Base-by-base conservation (phyloP, 345 rosid genomes). In the Arabis hirsuta region DNA sequence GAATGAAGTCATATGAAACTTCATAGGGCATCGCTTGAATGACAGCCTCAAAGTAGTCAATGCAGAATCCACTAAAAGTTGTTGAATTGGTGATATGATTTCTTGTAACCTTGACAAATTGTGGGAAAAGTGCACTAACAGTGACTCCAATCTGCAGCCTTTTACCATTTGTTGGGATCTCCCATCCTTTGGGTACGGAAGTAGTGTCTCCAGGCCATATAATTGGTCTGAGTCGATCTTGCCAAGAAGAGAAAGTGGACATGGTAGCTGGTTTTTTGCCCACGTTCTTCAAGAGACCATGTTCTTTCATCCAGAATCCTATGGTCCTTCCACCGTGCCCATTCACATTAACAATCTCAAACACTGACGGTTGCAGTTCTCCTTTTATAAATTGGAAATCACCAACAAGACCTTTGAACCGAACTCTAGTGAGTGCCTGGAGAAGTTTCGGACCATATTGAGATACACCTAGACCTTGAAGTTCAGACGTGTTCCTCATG, bases 271-370 rank as follows among this genome's bases (percentile, higher is more conserved):
- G 66, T 11, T n/a, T 62, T 59, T 79, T 10, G 34, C 51, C 61
- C 1, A 60, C 6, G 3, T 46, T 31, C 48, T 39, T 76, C 44
- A 51, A 6, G 10, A 85, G 75, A 34, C 82, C 84, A 3, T 47
- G 4, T 38, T 71, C 13, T 4, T 64, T 65, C 42, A 62, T 67
- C 90, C 90, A 86, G 42, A 69, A 84, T 64, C 90, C 90, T 6
- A 81, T 7, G 34, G 16, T 14, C 65, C 74, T 67, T 20, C 29
- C 72, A 1, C 75, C 77, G 20, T 65, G 39, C 2, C 76, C 81
- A 38, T 44, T 81, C n/a, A 81, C 76, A 50, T 86, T 86, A 14
- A 81, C 55, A 8, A 86, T 81, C 76, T 81, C 73, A 69, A 78
- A 78, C 19, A 64, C 72, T 13, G 79, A 65, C 3, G 77, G 55